Percentiles rank a stretch among this genome's conserved stretches.
phyloP scores from a whole-genome alignment of 352 stramenopile species.

The Blastocystis sp. region DNA sequence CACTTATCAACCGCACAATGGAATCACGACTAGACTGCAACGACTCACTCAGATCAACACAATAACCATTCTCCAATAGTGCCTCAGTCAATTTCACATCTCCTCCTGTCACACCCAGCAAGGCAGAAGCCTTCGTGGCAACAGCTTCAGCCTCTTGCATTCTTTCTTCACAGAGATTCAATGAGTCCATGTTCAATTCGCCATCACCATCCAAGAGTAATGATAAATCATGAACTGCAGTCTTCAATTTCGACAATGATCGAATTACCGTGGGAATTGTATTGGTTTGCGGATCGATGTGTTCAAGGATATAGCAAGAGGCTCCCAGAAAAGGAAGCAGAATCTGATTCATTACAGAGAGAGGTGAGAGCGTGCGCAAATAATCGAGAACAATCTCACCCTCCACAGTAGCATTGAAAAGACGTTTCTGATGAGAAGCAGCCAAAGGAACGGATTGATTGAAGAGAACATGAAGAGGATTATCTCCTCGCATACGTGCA shows the following conservation, averaged over 20 bases:
- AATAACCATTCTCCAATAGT: not conserved
- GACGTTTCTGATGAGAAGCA: slow-evolving; percentile 8
- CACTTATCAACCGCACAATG: not conserved
- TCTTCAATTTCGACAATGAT: not conserved
- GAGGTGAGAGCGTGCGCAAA: slow-evolving; percentile 9
- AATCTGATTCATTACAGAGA: slow-evolving; percentile 8
- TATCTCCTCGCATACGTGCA: slow-evolving; percentile 15
- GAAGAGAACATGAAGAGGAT: slow-evolving; percentile 16
- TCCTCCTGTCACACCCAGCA: not conserved
- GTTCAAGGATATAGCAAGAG: not conserved
- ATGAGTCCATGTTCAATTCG: not conserved
- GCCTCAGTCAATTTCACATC: slow-evolving; percentile 8
- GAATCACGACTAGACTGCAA: not conserved
- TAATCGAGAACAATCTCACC: slow-evolving; percentile 33
- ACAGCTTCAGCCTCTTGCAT: not conserved
- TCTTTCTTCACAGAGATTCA: not conserved
- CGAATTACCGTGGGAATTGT: not conserved
- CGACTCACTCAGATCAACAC: not conserved
- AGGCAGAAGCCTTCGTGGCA: not conserved
- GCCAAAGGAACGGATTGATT: not conserved
- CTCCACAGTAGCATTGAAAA: slow-evolving; percentile 32
- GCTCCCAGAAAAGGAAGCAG: slow-evolving; percentile 14
- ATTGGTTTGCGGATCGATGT: not conserved
- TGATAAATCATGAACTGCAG: not conserved
- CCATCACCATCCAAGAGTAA: not conserved